phyloP scores from a whole-genome alignment of 2,329 filamentous ascomycete genomes.

The Pseudogymnoascus sp. region DNA sequence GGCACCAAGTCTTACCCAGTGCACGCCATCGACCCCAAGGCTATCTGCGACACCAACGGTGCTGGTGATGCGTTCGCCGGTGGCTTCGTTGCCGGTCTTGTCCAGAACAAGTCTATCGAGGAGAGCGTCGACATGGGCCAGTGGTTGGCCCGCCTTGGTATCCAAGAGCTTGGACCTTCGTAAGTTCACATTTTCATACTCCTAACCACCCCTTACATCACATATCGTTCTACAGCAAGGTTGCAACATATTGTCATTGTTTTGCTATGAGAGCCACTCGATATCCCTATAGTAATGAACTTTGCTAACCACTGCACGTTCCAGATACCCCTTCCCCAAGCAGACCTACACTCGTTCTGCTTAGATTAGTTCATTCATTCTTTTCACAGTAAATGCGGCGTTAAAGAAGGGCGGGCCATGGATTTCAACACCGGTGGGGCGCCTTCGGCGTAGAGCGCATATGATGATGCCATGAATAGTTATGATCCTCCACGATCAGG shows the following conservation, averaged over 20 bases:
- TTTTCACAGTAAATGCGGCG: slow-evolving; percentile 30
- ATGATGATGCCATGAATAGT: slow-evolving; percentile 13
- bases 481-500: slow-evolving; percentile 32
- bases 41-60: slow-evolving; percentile 95
- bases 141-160: slow-evolving; percentile 90
- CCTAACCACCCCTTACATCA: neutral
- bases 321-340: slow-evolving; percentile 75
- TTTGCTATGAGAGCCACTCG: neutral
- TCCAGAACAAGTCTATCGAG: slow-evolving; percentile 74
- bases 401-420: slow-evolving; percentile 33
- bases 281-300: neutral
- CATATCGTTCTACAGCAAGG: neutral
- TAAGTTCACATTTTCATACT: slow-evolving; percentile 46
- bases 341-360: slow-evolving; percentile 56
- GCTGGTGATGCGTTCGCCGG: slow-evolving; percentile 96
- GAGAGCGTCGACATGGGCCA: slow-evolving; percentile 84
- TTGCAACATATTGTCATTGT: slow-evolving; percentile 7
- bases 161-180: slow-evolving; percentile 92
- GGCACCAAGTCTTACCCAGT: slow-evolving; percentile 71
- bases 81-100: slow-evolving; percentile 83
- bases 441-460: slow-evolving; percentile 10
- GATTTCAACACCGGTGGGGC: slow-evolving; percentile 48
- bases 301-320: slow-evolving; percentile 10
- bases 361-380: slow-evolving; percentile 27
- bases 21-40: slow-evolving; percentile 63